phyloP scores from a whole-genome alignment of 2,329 filamentous ascomycete species.

The Nemania sp. region DNA sequence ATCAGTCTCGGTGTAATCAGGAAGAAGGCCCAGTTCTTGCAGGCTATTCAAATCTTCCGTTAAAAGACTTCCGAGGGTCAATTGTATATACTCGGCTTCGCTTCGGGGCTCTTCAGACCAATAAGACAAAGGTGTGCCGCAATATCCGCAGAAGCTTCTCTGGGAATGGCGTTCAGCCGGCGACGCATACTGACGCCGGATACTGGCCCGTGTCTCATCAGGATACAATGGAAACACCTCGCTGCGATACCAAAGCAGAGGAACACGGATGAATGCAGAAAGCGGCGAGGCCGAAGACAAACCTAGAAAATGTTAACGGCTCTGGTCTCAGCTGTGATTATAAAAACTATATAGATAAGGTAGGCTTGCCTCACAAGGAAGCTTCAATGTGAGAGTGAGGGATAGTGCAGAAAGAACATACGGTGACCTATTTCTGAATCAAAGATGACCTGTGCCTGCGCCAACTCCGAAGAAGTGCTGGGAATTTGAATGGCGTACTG shows the following conservation, averaged over 20 bases:
- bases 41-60: slow-evolving; percentile 72
- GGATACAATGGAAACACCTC: slow-evolving; percentile 74
- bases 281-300: slow-evolving; percentile 71
- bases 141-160: slow-evolving; percentile 88
- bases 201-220: slow-evolving; percentile 71
- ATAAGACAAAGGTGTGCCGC: slow-evolving; percentile 80
- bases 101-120: slow-evolving; percentile 75
- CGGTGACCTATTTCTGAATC: slow-evolving; percentile 70
- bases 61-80: slow-evolving; percentile 78
- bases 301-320: slow-evolving; percentile 50
- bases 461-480: slow-evolving; percentile 54
- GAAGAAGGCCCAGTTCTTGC: slow-evolving; percentile 75
- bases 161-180: slow-evolving; percentile 60
- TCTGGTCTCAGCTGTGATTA: slow-evolving; percentile 5
- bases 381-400: neutral
- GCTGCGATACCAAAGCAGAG: slow-evolving; percentile 78
- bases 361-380: neutral
- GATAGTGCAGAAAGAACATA: slow-evolving; percentile 52
- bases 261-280: slow-evolving; percentile 81
- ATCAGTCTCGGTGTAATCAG: slow-evolving; percentile 45
- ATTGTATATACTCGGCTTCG: slow-evolving; percentile 77
- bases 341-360: no score
- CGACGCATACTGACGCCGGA: slow-evolving; percentile 69
- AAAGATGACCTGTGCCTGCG: slow-evolving; percentile 73
- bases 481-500: slow-evolving; percentile 77